Base-by-base conservation (phyloP, 1,139 yeast species). In the Lodderomyces jiufengensis region DNA sequence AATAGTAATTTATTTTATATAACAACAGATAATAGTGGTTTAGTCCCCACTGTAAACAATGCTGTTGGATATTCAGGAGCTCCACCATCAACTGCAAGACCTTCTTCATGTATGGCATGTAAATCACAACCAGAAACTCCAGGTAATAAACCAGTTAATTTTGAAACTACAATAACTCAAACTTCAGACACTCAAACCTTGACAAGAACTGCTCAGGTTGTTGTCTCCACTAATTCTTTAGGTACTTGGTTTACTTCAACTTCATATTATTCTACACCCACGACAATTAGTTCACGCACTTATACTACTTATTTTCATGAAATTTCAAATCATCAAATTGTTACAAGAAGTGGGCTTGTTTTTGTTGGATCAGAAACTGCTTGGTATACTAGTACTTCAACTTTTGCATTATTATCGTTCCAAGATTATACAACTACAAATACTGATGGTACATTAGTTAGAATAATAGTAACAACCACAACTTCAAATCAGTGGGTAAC, bases 1-100 rank as follows among this genome's bases (percentile, higher is more conserved):
- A 31, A 31, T 24, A 4, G 5, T 3, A 24, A 15, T 31, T 24
- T 31, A 25, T 31, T 31, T 30, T 13, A 16, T 26, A 26, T 26
- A 3, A 14, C 28, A 5, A 13, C 20, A 3, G 28, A 14, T 5
- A 13, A 18, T 9, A 26, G 28, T 15, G 13, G 18, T 4, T 26
- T 26, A 15, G 12, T 26, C 9, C 28, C 28, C 4, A 9, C 28
- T 9, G 20, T 26, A 8, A 13, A 13, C 15, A 26, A 30, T 14
- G 32, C 26, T 4, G 6, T 30, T 13, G 10, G 9, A 6, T 30
- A 30, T 24, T 22, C 32, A n/a, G 32, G 32, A 10, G 12, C 13
- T 13, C 21, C 32, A 6, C 28, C 28, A 9, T 13, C 13, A 13
- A 9, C 28, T 9, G 15, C 13, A 13, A 9, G 13, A 7, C 28